phyloP scores from a whole-genome alignment of 495 filamentous ascomycete species.

The Lentithecium fluviatile region DNA sequence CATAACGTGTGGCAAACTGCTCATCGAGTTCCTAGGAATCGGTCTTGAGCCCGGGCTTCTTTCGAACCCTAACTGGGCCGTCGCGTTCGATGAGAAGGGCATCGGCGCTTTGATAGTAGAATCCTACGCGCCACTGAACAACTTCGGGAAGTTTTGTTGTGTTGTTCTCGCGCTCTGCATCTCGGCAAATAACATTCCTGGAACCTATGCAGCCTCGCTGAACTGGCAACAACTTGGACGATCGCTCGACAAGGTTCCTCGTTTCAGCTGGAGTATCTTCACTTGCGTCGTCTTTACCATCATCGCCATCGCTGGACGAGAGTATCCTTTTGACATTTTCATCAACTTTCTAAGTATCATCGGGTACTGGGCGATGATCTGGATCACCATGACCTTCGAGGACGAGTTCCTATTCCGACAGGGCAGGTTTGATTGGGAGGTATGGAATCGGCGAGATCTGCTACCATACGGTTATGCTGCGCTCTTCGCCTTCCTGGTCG shows the following conservation, averaged over 20 bases:
- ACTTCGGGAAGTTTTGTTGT: constrained; percentile 37
- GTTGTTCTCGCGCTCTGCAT: constrained; percentile 34
- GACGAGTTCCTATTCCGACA: constrained; percentile 64
- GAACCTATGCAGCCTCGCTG: constrained; percentile 33
- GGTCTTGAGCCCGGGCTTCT: constrained; percentile 33
- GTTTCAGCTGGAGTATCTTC: constrained; percentile 63
- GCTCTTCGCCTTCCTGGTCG: constrained; percentile 61
- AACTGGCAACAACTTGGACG: constrained; percentile 30
- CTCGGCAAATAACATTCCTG: constrained; percentile 31
- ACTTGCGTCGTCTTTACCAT: constrained; percentile 60
- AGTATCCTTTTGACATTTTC: constrained; percentile 63
- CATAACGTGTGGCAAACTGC: constrained; percentile 16
- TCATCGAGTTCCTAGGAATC: constrained; percentile 35
- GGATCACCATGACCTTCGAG: constrained; percentile 53
- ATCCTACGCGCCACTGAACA: constrained; percentile 16
- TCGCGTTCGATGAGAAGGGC: constrained; percentile 27
- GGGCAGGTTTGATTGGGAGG: constrained; percentile 57
- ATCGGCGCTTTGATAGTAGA: constrained; percentile 38
- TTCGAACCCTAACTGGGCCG: constrained; percentile 27
- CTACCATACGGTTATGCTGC: constrained; percentile 65
- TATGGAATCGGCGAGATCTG: constrained; percentile 58
- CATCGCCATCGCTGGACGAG: constrained; percentile 63
- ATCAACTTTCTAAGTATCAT: constrained; percentile 71
- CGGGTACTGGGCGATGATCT: constrained; percentile 69
- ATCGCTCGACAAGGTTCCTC: constrained; percentile 41